A percentile compares a stretch with the other conserved stretches of the same genome.
phyloP scores from a whole-genome alignment of 2,329 filamentous ascomycete species.

The Colletotrichum somersetense region DNA sequence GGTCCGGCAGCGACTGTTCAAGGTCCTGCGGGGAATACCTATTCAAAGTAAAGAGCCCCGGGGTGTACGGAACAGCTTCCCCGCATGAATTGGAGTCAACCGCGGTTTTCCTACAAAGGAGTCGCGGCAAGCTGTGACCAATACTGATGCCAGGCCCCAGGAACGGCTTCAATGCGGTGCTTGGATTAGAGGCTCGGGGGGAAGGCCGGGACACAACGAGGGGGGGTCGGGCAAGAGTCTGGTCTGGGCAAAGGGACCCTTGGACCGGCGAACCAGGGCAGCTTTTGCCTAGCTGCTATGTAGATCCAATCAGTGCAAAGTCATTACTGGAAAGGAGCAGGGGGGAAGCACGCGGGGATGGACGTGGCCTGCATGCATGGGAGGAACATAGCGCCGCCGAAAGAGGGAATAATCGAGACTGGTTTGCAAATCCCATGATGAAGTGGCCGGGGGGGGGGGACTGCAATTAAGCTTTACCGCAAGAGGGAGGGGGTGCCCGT shows the following conservation, averaged over 20 bases:
- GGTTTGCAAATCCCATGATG: conserved; percentile 40
- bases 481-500: conserved; percentile 12
- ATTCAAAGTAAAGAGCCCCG: too few species aligned
- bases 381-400: not conserved
- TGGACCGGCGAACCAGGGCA: conserved; percentile 12
- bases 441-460: conserved; percentile 15
- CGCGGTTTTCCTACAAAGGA: conserved; percentile 10
- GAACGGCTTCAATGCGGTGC: not conserved
- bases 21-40: not conserved
- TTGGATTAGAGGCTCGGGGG: conserved; percentile 10
- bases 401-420: conserved; percentile 36
- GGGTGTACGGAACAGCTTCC: not conserved
- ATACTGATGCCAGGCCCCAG: conserved; percentile 25
- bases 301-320: conserved; percentile 32
- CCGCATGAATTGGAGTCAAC: conserved; percentile 11
- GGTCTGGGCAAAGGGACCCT: conserved; percentile 18
- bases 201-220: not conserved
- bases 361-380: conserved; percentile 7
- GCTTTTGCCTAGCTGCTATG: not conserved
- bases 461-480: conserved; percentile 28
- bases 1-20: conserved; percentile 2
- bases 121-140: conserved; percentile 25
- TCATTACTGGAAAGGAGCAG: conserved; percentile 24
- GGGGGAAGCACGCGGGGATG: conserved; percentile 28
- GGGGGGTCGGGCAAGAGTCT: not conserved